Conservation (phyloP, 2,329 filamentous ascomycete genomes). For the Aspergillus ibericus region DNA sequence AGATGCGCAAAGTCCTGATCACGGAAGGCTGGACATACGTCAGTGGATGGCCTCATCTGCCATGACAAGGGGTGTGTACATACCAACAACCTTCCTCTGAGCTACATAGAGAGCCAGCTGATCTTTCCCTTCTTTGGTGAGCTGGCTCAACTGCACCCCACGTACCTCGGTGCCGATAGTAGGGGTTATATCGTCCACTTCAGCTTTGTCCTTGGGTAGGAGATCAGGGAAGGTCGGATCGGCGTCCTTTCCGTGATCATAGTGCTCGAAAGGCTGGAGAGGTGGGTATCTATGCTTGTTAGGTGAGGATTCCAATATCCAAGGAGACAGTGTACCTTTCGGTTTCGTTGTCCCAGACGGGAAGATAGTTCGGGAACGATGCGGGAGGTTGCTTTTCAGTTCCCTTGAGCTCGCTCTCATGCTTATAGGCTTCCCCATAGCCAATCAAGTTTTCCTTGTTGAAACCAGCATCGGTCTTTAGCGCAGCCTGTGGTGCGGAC, state of each 20-base stretch:
- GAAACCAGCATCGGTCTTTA: constrained; percentile 33
- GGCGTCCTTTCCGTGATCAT: constrained; percentile 74
- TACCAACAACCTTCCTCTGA: constrained; percentile 65
- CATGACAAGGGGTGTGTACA: constrained; percentile 16
- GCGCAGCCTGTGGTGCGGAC: constrained; percentile 21
- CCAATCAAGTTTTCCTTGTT: constrained; percentile 41
- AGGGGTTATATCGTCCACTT: constrained; percentile 65
- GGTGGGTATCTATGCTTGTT: constrained; percentile 54
- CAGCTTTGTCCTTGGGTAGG: constrained; percentile 47
- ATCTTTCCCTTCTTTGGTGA: constrained; percentile 69
- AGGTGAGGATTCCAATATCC: too few species aligned
- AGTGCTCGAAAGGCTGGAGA: constrained; percentile 68
- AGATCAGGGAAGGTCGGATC: constrained; percentile 69
- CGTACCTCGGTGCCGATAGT: constrained; percentile 71
- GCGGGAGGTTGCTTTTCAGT: constrained; percentile 55
- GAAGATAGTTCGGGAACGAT: constrained; percentile 71
- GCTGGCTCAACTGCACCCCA: constrained; percentile 69
- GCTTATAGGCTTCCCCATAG: constrained; percentile 36
- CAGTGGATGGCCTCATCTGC: neutral
- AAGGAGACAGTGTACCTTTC: constrained; percentile 25
- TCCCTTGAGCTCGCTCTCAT: constrained; percentile 56
- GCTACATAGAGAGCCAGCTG: constrained; percentile 62
- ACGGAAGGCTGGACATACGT: constrained; percentile 58
- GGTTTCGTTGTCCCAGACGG: constrained; percentile 65
- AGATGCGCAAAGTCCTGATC: constrained; percentile 71